phyloP scores from a whole-genome alignment of 768 basidiomycete genomes.

The Kwoniella sp. region DNA sequence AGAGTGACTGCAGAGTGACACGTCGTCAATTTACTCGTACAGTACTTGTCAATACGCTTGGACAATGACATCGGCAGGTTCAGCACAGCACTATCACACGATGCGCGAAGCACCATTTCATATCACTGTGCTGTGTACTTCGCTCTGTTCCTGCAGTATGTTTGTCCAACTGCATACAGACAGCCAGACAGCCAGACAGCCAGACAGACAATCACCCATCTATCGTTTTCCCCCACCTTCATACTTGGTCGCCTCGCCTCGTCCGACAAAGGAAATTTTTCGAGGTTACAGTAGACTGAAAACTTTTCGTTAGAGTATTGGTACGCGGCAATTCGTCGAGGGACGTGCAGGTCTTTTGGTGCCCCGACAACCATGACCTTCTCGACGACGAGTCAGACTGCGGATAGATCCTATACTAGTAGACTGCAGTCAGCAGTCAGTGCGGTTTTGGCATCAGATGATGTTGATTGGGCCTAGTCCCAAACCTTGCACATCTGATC shows the following conservation, averaged over 20 bases:
- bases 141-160: neutral
- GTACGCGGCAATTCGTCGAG: neutral
- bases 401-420: too few species aligned
- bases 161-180: too few species aligned
- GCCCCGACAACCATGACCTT: neutral
- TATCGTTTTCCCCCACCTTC: too few species aligned
- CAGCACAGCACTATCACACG: neutral
- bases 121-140: too few species aligned
- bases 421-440: neutral
- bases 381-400: neutral
- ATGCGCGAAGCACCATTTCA: too few species aligned
- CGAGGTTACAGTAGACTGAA: neutral
- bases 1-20: too few species aligned
- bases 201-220: too few species aligned
- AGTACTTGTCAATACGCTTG: neutral
- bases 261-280: neutral
- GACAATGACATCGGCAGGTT: neutral
- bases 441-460: neutral
- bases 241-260: too few species aligned
- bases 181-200: too few species aligned
- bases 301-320: neutral
- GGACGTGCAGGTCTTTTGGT: neutral
- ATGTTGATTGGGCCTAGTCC: too few species aligned
- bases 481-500: too few species aligned
- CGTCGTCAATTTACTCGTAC: neutral